Percentiles rank a stretch among this genome's conserved stretches.
phyloP scores from a whole-genome alignment of 1,284 basidiomycete species.

The Naganishia albida region DNA sequence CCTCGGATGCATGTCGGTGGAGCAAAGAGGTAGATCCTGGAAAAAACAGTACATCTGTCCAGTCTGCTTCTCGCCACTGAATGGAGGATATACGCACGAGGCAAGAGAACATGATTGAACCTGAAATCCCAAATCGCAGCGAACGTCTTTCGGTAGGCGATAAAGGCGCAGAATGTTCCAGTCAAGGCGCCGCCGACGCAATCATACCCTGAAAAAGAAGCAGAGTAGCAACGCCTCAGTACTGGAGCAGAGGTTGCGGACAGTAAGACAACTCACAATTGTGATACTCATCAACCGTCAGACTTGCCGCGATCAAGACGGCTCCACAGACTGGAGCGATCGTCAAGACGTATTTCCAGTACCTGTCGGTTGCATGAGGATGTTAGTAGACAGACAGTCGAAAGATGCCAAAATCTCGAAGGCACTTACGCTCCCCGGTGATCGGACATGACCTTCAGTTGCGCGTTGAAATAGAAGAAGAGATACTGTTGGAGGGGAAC shows the following conservation, averaged over 20 bases:
- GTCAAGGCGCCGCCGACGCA: conserved; percentile 60
- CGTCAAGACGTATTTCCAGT: conserved; percentile 65
- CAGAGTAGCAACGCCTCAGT: conserved; percentile 5
- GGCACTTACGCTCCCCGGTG: conserved; percentile 52
- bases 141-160: conserved; percentile 62
- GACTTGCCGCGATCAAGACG: conserved; percentile 60
- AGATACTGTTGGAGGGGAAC: conserved; percentile 56
- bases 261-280: conserved; percentile 42
- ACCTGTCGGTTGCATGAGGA: conserved; percentile 51
- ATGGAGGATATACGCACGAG: conserved; percentile 36
- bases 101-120: conserved; percentile 62
- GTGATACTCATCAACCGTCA: conserved; percentile 61
- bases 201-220: conserved; percentile 61
- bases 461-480: conserved; percentile 62
- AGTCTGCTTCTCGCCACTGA: too few species aligned
- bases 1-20: conserved; percentile 37
- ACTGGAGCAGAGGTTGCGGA: neutral
- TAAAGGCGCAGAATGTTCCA: conserved; percentile 57
- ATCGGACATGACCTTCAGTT: conserved; percentile 62
- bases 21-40: conserved; percentile 40
- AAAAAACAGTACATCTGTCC: neutral
- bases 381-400: neutral
- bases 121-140: conserved; percentile 61
- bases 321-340: conserved; percentile 64
- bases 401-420: too few species aligned